Evolutionary conservation across 225 moss, liverwort and hornwort species (phyloP).

Genomic region (Bryoerythrophyllum caledonicum): DNA sequence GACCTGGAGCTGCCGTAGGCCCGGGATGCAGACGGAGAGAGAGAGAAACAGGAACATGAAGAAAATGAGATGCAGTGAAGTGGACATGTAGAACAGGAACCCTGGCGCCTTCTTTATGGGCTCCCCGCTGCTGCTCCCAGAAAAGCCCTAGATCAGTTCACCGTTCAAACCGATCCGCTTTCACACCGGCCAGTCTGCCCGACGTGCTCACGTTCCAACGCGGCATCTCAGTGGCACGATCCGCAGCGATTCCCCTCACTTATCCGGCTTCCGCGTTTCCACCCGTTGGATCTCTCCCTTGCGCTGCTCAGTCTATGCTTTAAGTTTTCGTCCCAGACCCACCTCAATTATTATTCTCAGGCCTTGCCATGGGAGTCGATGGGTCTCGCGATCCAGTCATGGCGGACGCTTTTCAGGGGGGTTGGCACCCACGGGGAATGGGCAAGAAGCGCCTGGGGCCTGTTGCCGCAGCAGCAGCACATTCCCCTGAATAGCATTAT

Average conservation of each 20-base stretch:
- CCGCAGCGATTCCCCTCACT: not conserved
- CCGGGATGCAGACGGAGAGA: not conserved
- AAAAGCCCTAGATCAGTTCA: not conserved
- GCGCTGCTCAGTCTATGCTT: no score
- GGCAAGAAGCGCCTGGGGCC: not conserved
- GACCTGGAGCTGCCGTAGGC: constrained; percentile 6
- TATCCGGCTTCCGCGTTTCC: no score
- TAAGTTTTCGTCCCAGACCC: not conserved
- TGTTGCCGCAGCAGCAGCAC: not conserved
- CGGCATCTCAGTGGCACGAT: not conserved
- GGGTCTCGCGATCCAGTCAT: no score
- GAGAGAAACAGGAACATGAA: no score
- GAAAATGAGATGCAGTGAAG: not conserved
- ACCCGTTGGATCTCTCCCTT: no score
- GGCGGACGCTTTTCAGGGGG: not conserved
- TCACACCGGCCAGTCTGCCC: not conserved
- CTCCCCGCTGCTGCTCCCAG: no score
- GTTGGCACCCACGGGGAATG: not conserved
- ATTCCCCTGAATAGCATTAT: not conserved
- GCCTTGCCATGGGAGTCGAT: not conserved
- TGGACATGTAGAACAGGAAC: not conserved
- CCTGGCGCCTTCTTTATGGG: constrained; percentile 20
- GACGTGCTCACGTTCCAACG: not conserved
- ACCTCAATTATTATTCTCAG: not conserved
- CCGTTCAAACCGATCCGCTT: not conserved